Percentiles rank a stretch among this genome's conserved stretches.
Conservation (phyloP, 371 early-diverging fungal species). For the Mortierella sp. region DNA sequence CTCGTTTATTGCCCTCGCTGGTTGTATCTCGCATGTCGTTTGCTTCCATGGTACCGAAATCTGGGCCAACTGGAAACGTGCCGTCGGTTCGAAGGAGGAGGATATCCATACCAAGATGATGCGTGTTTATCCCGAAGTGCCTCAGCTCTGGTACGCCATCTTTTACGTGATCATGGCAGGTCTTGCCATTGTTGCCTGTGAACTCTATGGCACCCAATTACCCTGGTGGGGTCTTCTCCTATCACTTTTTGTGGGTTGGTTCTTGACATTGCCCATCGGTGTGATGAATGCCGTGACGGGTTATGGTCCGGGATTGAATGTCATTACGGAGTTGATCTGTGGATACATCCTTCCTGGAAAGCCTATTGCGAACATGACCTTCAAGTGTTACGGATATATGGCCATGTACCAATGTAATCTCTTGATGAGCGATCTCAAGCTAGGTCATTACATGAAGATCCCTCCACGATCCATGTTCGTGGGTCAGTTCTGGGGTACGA, state of each 20-base stretch:
- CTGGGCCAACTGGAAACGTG: constrained; percentile 45
- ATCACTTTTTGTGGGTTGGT: constrained; percentile 66
- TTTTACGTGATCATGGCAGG: constrained; percentile 68
- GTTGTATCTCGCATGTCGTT: constrained; percentile 69
- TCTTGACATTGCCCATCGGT: constrained; percentile 83
- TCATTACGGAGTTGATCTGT: constrained; percentile 72
- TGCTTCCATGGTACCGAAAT: constrained; percentile 62
- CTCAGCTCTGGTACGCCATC: constrained; percentile 76
- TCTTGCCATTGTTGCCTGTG: constrained; percentile 65
- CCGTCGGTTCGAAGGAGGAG: constrained; percentile 53
- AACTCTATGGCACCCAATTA: constrained; percentile 62
- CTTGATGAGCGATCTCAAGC: constrained; percentile 68
- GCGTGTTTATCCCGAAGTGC: constrained; percentile 73
- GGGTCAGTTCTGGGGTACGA: constrained; percentile 70
- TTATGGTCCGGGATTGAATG: constrained; percentile 62
- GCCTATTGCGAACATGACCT: constrained; percentile 73
- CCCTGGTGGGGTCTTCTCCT: constrained; percentile 80
- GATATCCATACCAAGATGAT: constrained; percentile 80
- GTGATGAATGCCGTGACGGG: constrained; percentile 72
- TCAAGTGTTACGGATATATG: constrained; percentile 59
- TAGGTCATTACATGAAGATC: constrained; percentile 82
- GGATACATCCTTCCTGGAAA: constrained; percentile 69
- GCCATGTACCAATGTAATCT: constrained; percentile 58
- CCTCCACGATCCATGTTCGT: constrained; percentile 72
- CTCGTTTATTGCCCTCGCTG: constrained; percentile 69